phyloP scores from a whole-genome alignment of 164 flowering plant species.

The Liriodendron chinense region DNA sequence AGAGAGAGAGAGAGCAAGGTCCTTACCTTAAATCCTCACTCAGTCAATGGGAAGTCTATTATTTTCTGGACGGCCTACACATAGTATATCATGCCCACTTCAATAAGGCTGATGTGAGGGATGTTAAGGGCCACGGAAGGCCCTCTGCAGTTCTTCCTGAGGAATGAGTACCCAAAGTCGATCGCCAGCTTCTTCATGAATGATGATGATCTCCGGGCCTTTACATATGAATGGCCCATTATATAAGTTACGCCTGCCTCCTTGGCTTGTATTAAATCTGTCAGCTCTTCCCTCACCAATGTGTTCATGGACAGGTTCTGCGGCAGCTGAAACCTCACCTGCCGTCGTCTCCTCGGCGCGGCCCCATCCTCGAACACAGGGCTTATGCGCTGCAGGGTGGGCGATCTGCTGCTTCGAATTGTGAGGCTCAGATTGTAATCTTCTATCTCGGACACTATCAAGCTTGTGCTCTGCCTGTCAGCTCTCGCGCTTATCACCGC shows the following conservation, averaged over 20 bases:
- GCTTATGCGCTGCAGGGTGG: conserved; percentile 27
- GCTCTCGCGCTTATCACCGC: conserved; percentile 41
- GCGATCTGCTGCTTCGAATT: conserved; percentile 28
- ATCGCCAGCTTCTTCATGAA: conserved; percentile 44
- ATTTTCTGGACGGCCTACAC: conserved; percentile 21
- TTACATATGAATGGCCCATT: conserved; percentile 51
- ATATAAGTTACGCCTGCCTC: conserved; percentile 52
- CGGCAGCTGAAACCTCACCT: conserved; percentile 40
- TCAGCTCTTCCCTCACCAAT: conserved; percentile 38
- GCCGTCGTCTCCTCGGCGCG: conserved; percentile 27
- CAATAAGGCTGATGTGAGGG: conserved; percentile 53
- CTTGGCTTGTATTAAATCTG: conserved; percentile 43
- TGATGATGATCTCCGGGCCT: conserved; percentile 44
- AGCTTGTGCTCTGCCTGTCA: conserved; percentile 20
- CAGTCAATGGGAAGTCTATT: neutral
- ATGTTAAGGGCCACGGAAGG: conserved; percentile 51
- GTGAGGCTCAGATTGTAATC: conserved; percentile 12
- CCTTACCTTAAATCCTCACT: neutral
- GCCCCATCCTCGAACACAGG: conserved; percentile 36
- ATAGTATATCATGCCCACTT: conserved; percentile 54
- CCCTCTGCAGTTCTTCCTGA: conserved; percentile 52
- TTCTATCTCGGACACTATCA: conserved; percentile 26
- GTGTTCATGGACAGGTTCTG: conserved; percentile 26
- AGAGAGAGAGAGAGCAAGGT: neutral
- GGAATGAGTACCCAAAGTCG: conserved; percentile 48